Base-by-base conservation (phyloP, 2,329 filamentous ascomycete genomes). In the Dactylonectria macrodidyma region DNA sequence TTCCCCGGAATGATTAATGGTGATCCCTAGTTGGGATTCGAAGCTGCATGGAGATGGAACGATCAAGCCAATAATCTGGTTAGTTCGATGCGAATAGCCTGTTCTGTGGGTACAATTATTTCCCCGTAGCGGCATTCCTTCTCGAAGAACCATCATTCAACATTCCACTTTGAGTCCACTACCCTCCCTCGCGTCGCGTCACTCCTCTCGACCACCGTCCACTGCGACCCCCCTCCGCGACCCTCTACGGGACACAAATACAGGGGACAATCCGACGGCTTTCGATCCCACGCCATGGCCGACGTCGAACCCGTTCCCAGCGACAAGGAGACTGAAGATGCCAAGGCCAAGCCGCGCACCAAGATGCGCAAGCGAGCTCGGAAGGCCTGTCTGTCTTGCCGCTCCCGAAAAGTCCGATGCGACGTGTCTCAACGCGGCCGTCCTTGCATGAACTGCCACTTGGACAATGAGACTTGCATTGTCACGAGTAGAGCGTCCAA, bases 381-480 rank as follows among this genome's bases (percentile, higher is more conserved):
- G 2, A 85, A 85, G 56, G 84, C 84, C 14, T 86, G 84, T 51
- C 76, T 85, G 9, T 83, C 83, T 14, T 86, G 84, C 70, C 79
- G 85, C 22, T 79, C 83, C 16, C 78, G 84, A 34, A 86, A 86
- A 73, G 84, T 86, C n/a, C 79, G 84, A 34, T 86, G 84, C 63
- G 84, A 85, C 70, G 84, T 86, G 30, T 84, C 81, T 46, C 84
- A 84, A 63, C 78, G 81, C 62, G 84, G 84, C 4, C 78, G 79
- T 47, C 85, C 85, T 7, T 87, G 83, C 75, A 86, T 85, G 78
- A 86, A 86, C 61, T 87, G 84, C 71, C 83, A 84, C 51, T 81
- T 85, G 48, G 84, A 87, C 69, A 82, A 81, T 65, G 84, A 85
- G 68, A 78, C 78, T 0, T 81, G 81, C 66, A 71, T 84, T 57